Evolutionary conservation across 257 asterid species (phyloP).

Genomic region (Prunella vulgaris): DNA sequence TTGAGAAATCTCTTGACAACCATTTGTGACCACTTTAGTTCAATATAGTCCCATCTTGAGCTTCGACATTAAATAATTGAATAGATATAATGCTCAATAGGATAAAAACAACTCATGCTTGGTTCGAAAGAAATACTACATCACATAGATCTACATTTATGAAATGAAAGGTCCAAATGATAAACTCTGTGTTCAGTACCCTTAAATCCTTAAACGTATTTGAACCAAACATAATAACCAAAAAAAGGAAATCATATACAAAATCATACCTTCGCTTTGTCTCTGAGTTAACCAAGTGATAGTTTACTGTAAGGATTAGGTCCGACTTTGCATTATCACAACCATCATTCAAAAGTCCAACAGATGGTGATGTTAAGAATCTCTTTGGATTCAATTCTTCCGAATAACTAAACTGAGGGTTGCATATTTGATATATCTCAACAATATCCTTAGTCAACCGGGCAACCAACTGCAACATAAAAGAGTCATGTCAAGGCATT

Average conservation of each 20-base stretch:
- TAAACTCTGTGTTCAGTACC: not conserved
- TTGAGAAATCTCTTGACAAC: constrained; percentile 5
- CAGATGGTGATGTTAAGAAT: constrained; percentile 91
- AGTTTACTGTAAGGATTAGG: constrained; percentile 78
- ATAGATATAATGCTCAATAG: constrained; percentile 17
- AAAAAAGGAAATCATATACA: constrained; percentile 6
- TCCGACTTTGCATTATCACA: constrained; percentile 88
- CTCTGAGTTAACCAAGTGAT: constrained; percentile 59
- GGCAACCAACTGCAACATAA: constrained; percentile 71
- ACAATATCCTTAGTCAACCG: constrained; percentile 88
- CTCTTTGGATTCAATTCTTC: constrained; percentile 84
- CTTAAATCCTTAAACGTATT: constrained; percentile 16
- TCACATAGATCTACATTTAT: not conserved
- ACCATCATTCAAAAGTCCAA: constrained; percentile 84
- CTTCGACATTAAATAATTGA: constrained; percentile 13
- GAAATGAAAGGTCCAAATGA: not conserved
- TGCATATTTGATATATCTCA: constrained; percentile 83
- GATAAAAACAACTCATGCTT: not conserved
- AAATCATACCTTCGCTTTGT: constrained; percentile 66
- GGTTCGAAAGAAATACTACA: not conserved
- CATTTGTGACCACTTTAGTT: constrained; percentile 13
- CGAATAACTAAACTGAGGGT: constrained; percentile 73
- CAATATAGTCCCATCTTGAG: constrained; percentile 7
- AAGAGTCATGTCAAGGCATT: constrained; percentile 13
- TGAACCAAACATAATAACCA: constrained; percentile 3